phyloP scores from a whole-genome alignment of 2,329 filamentous ascomycete genomes.

The Metarhizium album region DNA sequence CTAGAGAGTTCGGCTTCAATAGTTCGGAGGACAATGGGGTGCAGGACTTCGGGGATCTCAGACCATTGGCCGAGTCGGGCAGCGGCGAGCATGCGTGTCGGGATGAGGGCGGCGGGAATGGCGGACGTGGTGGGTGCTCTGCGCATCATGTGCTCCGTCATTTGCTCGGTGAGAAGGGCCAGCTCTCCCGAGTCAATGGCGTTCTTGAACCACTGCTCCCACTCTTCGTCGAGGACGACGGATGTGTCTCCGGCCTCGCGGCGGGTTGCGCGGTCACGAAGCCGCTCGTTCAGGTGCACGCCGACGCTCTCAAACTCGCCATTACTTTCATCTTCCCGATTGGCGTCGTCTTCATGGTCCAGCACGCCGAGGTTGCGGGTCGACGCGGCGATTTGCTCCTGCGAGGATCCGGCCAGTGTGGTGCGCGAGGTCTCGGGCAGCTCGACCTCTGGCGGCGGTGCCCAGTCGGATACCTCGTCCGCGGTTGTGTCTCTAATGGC shows the following conservation, averaged over 20 bases:
- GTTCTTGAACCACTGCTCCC: conserved; percentile 66
- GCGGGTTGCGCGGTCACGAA: conserved; percentile 51
- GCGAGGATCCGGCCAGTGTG: conserved; percentile 10
- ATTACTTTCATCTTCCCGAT: conserved; percentile 17
- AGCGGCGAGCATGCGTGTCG: conserved; percentile 40
- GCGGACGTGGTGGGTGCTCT: conserved; percentile 14
- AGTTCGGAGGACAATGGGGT: conserved; percentile 38
- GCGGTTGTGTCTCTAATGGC: conserved; percentile 60
- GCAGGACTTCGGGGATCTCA: conserved; percentile 45
- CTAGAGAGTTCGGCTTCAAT: conserved; percentile 27
- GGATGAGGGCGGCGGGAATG: conserved; percentile 30
- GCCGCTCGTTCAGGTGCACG: conserved; percentile 50
- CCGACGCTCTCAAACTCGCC: conserved; percentile 43
- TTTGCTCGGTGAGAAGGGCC: conserved; percentile 34
- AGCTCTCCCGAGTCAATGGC: conserved; percentile 49
- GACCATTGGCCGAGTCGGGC: conserved; percentile 47
- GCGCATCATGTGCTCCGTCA: conserved; percentile 25
- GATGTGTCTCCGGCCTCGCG: conserved; percentile 49
- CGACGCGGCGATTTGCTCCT: conserved; percentile 2
- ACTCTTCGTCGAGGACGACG: conserved; percentile 56
- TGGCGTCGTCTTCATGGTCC: conserved; percentile 7
- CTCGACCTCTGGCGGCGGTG: conserved; percentile 13
- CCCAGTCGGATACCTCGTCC: conserved; percentile 54
- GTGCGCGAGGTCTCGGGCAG: not conserved
- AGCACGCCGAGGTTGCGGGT: conserved; percentile 11